Conservation (phyloP, 306 rosid genomes). For the Amphicarpaea edgeworthii region DNA sequence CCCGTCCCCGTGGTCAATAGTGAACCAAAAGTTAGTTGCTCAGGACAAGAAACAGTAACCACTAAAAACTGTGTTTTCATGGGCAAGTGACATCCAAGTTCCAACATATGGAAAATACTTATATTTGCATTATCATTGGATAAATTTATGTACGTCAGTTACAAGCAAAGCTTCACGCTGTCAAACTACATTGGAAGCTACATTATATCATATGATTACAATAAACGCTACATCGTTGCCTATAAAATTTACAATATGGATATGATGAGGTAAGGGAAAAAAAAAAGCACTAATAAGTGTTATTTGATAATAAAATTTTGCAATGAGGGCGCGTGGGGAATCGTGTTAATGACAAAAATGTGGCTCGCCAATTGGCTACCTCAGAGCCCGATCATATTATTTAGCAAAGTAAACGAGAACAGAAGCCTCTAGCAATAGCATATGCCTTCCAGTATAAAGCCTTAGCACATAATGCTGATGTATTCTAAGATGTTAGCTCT, state of each 20-base stretch:
- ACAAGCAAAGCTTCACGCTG: slow-evolving; percentile 39
- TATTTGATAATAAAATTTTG: slow-evolving; percentile 26
- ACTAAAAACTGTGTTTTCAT: not conserved
- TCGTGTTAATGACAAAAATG: slow-evolving; percentile 46
- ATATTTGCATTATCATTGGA: slow-evolving; percentile 38
- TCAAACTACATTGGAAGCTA: slow-evolving; percentile 40
- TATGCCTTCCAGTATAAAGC: slow-evolving; percentile 30
- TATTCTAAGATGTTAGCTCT: slow-evolving; percentile 24
- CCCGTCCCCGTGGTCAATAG: no score
- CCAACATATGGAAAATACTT: slow-evolving; percentile 39
- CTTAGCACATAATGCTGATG: slow-evolving; percentile 27
- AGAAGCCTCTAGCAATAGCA: slow-evolving; percentile 37
- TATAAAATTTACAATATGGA: slow-evolving; percentile 33
- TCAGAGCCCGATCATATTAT: slow-evolving; percentile 20
- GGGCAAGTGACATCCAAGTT: slow-evolving; percentile 20
- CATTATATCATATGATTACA: slow-evolving; percentile 30
- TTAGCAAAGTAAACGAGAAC: slow-evolving; percentile 32
- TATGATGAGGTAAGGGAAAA: slow-evolving; percentile 5
- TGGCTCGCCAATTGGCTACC: slow-evolving; percentile 42
- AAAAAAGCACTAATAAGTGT: not conserved
- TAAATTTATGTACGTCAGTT: slow-evolving; percentile 38
- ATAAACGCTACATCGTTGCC: slow-evolving; percentile 36
- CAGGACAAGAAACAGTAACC: not conserved
- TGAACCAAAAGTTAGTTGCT: not conserved
- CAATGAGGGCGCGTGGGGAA: not conserved